Conservation (phyloP, 306 rosid genomes). For the Medicago lupulina region DNA sequence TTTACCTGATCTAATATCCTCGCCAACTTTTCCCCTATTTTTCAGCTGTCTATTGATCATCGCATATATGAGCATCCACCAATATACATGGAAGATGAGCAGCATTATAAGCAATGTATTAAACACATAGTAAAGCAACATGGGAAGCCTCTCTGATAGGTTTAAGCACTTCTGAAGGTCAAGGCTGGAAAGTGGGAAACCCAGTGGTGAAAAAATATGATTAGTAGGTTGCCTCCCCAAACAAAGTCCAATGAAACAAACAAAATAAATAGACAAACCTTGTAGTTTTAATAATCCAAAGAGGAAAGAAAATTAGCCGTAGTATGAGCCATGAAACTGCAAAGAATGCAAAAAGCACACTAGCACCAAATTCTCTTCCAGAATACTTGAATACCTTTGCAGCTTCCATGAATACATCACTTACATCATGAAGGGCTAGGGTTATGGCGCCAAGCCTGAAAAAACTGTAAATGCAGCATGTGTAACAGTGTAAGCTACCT, state of each 20-base stretch:
- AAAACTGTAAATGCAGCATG: slow-evolving; percentile 63
- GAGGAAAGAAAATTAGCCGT: slow-evolving; percentile 85
- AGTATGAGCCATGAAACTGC: slow-evolving; percentile 83
- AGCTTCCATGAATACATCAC: slow-evolving; percentile 96
- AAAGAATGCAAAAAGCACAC: slow-evolving; percentile 82
- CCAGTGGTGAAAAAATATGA: slow-evolving; percentile 45
- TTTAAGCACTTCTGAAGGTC: slow-evolving; percentile 57
- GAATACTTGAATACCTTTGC: slow-evolving; percentile 97
- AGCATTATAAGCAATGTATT: slow-evolving; percentile 82
- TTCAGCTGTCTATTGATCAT: slow-evolving; percentile 84
- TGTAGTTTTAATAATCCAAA: slow-evolving; percentile 86
- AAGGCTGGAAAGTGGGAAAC: slow-evolving; percentile 74
- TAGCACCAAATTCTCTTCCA: slow-evolving; percentile 86
- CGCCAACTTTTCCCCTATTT: slow-evolving; percentile 95
- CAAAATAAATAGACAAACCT: slow-evolving; percentile 65
- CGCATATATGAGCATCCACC: slow-evolving; percentile 94
- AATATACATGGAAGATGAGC: slow-evolving; percentile 93
- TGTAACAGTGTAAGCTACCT: slow-evolving; percentile 19
- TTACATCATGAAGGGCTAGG: slow-evolving; percentile 95
- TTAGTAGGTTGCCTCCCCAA: slow-evolving; percentile 34
- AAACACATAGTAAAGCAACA: slow-evolving; percentile 69
- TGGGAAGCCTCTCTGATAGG: slow-evolving; percentile 50
- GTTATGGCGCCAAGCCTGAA: slow-evolving; percentile 82
- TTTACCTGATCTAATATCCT: slow-evolving; percentile 97
- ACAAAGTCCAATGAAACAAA: slow-evolving; percentile 40